Evolutionary conservation across 768 basidiomycete species (phyloP).

Genomic region (Russula sp.): DNA sequence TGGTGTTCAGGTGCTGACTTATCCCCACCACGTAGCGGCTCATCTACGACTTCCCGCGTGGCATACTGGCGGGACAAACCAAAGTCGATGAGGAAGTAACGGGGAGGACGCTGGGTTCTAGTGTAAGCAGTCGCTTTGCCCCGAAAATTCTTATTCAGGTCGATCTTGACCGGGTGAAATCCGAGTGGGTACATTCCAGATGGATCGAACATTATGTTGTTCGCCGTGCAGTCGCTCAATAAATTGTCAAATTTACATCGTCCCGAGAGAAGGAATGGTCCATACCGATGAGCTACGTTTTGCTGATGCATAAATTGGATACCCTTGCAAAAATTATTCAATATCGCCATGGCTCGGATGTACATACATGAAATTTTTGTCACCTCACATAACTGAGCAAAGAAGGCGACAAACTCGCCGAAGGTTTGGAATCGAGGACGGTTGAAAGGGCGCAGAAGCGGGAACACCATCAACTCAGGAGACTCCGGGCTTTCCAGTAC

Average conservation of each 20-base stretch:
- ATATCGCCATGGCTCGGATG: background rate
- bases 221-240: constrained; percentile 18
- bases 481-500: constrained; percentile 13
- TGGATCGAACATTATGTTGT: constrained; percentile 31
- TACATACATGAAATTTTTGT: background rate
- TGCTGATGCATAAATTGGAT: constrained; percentile 26
- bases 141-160: constrained; percentile 25
- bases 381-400: constrained; percentile 35
- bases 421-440: constrained; percentile 32
- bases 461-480: constrained; percentile 31
- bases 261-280: background rate
- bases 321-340: constrained; percentile 17
- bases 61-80: constrained; percentile 28
- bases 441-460: constrained; percentile 29
- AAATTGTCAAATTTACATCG: background rate
- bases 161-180: constrained; percentile 27
- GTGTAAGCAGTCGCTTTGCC: constrained; percentile 25
- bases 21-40: constrained; percentile 38
- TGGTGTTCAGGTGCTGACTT: constrained; percentile 34
- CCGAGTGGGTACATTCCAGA: constrained; percentile 26
- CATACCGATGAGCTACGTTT: constrained; percentile 30
- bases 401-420: constrained; percentile 34
- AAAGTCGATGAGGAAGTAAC: constrained; percentile 30
- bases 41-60: constrained; percentile 27
- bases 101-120: constrained; percentile 27